Base-by-base conservation (phyloP, 2,329 filamentous ascomycete species). In the Fusarium papillatum region DNA sequence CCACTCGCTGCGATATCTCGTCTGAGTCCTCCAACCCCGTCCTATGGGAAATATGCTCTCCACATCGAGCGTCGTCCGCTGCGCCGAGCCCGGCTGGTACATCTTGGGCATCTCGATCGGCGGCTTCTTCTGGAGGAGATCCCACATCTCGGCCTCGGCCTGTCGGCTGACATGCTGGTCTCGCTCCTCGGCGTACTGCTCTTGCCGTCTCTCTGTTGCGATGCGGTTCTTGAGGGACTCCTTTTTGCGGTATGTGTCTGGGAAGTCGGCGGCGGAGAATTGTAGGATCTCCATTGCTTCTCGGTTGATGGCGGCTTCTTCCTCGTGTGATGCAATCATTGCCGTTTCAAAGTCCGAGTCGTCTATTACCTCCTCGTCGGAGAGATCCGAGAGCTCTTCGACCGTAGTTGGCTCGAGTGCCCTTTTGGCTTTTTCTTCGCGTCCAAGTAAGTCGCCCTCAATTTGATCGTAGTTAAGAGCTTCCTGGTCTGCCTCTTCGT, bases 121-220 rank as follows among this genome's bases (percentile, higher is more conserved):
- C 4, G 86, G 85, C 38, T 81, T 78, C 76, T 80, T 82, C 48
- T 84, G 84, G 24, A 90, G 71, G 19, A 89, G 69, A 13, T 80
- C 76, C 88, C 88, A 90, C 82, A 90, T 81, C 57, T 83, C 79
- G 31, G 76, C 71, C 75, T 90, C 88, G 38, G 87, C 87, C 29
- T 81, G 76, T 53, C 82, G 82, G 65, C 84, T 86, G 3, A 81
- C 83, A 46, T 81, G 81, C 19, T 81, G 80, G 71, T 90, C 88
- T 17, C 82, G 71, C 5, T 80, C 76, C 31, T 88, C 86, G 0
- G 88, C 87, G 43, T 86, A 82, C 16, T 78, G 81, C 72, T 90
- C 88, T 53, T 87, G 85, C 14, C 80, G 78, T 46, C 84, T 80
- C 71, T 89, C 87, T 0, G 80, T 77, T 19, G 79, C 79, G 69